Base-by-base conservation (phyloP, 2,329 filamentous ascomycete genomes). In the Nectriaceae sp. region DNA sequence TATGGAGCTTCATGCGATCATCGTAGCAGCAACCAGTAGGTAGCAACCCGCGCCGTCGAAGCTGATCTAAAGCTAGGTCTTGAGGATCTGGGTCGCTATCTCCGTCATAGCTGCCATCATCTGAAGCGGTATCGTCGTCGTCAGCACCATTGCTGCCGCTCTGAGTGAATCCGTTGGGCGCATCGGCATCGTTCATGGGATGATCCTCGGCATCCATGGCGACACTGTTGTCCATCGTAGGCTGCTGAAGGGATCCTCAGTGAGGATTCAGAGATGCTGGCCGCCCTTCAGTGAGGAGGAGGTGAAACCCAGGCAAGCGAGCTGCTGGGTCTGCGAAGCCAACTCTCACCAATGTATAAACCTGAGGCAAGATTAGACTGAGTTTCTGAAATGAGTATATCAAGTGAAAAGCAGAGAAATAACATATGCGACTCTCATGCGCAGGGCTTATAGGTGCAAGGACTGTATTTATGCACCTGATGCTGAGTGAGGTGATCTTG, bases 1-100 rank as follows among this genome's bases (percentile, higher is more conserved):
- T 89, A 67, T 99, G 94, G 52, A 95, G 88, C 52, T 94, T 90
- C 94, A 99, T 99, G 24, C 93, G 84, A 48, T 90, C 85, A 72
- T 99, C 94, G 66, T 97, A 99, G 57, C 89, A 93, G 52, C 88
- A 84, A 3, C 89, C 89, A 0, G 88, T 92, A 0, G 87, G 82
- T 2, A 89, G 74, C 21, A 82, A 70, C 2, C 76, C 75, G 31
- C 70, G 74, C 47, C 71, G 70, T 13, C 66, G 66, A 42, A 76
- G 58, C 43, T 71, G 67, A 3, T 68, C 70, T 2, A 66, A 59
- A 5, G 68, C 68, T 3, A 74, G 61, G 10, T 70, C 65, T 15
- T 70, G 69, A 3, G 69, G 67, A 10, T 69, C 68, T 1, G 65
- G 62, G 13, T 67, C 65, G 13, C 61, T 69, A 11, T 69, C 69